phyloP scores from a whole-genome alignment of 805 yeast genomes.

The Nakazawaea wickerhamii region DNA sequence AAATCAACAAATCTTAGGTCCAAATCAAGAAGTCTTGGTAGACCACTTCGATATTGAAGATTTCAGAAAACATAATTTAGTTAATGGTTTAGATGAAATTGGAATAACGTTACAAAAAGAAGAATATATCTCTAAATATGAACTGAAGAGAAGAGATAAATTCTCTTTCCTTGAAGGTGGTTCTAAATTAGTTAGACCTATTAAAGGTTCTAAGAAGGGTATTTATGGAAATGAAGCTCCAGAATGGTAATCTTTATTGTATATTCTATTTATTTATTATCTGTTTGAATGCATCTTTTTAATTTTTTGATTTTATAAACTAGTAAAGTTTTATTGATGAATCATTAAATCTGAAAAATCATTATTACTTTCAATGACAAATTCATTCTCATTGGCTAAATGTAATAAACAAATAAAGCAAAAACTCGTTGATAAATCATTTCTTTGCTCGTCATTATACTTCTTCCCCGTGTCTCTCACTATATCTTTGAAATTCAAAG shows the following conservation, averaged over 20 bases:
- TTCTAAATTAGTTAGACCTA: conserved; percentile 57
- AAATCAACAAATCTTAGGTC: conserved; percentile 69
- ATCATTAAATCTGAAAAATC: conserved; percentile 33
- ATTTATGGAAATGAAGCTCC: conserved; percentile 62
- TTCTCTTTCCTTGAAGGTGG: conserved; percentile 95
- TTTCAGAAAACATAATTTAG: conserved; percentile 91
- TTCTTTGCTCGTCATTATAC: conserved; percentile 32
- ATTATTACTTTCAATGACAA: conserved; percentile 30
- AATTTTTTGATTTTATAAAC: neutral
- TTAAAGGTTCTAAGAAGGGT: conserved; percentile 62
- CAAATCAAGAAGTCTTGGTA: conserved; percentile 67
- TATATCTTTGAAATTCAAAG: conserved; percentile 25
- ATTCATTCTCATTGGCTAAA: conserved; percentile 44
- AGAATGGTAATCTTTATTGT: conserved; percentile 51
- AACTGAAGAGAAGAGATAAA: conserved; percentile 65
- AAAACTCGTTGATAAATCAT: conserved; percentile 44
- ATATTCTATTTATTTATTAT: neutral
- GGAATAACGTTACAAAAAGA: conserved; percentile 93
- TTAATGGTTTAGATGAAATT: conserved; percentile 95
- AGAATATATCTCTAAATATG: conserved; percentile 66
- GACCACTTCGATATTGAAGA: conserved; percentile 82
- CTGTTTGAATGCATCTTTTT: neutral
- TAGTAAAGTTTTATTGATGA: neutral
- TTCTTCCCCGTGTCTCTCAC: conserved; percentile 30
- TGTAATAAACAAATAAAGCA: conserved; percentile 45